Conservation (phyloP, 2,329 filamentous ascomycete genomes). For the Trichothecium roseum region DNA sequence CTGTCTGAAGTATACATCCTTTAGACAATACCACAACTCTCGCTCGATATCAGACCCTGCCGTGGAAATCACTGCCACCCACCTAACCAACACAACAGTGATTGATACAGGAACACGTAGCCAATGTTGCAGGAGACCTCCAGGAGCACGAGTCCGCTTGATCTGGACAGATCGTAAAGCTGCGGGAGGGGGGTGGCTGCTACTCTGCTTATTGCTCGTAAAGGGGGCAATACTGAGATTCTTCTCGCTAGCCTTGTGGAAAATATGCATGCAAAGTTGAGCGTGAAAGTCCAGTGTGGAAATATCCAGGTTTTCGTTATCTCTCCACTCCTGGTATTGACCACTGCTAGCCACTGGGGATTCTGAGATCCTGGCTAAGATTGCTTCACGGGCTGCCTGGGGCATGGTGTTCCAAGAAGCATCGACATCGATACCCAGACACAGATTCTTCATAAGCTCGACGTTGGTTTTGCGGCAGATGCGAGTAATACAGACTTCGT, state of each 20-base stretch:
- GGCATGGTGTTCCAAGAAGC: conserved; percentile 19
- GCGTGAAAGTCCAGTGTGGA: conserved; percentile 17
- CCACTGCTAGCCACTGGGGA: conserved; percentile 10
- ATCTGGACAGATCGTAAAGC: conserved; percentile 7
- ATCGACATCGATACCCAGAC: conserved; percentile 19
- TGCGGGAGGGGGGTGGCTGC: background rate
- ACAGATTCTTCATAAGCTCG: conserved; percentile 21
- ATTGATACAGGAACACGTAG: conserved; percentile 10
- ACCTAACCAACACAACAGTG: conserved; percentile 17
- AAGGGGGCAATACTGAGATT: conserved; percentile 2
- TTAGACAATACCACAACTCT: conserved; percentile 22
- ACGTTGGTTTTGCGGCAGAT: conserved; percentile 17
- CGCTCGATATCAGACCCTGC: conserved; percentile 23
- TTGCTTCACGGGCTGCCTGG: conserved; percentile 15
- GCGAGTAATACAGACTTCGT: conserved; percentile 12
- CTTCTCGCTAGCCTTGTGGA: conserved; percentile 7
- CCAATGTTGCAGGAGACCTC: conserved; percentile 6
- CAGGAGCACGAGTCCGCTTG: conserved; percentile 1
- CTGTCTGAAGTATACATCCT: conserved; percentile 13
- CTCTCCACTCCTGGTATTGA: conserved; percentile 15
- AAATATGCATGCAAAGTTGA: conserved; percentile 9
- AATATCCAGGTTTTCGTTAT: conserved; percentile 12
- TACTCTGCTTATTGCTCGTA: background rate
- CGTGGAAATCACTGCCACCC: conserved; percentile 21
- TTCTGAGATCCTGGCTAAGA: conserved; percentile 18